Percentiles rank a stretch among this genome's conserved stretches.
Conservation (phyloP, 768 basidiomycete genomes). For the Udeniomyces megalosporus region DNA sequence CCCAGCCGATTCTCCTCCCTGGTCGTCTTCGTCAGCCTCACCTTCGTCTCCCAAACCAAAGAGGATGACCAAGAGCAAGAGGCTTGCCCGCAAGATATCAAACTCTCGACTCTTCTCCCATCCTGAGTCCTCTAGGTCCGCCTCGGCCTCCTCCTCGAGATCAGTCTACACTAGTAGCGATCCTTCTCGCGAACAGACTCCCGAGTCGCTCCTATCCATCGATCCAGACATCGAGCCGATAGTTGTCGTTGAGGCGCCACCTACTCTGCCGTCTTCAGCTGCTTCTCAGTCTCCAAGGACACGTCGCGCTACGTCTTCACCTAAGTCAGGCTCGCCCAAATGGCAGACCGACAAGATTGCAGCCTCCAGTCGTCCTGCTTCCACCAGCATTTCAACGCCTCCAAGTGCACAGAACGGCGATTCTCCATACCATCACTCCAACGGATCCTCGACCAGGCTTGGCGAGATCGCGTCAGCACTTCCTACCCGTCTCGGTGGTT, state of each 20-base stretch:
- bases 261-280: not conserved
- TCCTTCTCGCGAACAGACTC: too few species aligned
- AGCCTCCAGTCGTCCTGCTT: not conserved
- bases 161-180: not conserved
- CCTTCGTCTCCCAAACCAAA: too few species aligned
- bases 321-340: not conserved
- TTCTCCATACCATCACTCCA: not conserved
- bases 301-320: not conserved
- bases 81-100: too few species aligned
- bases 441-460: slow-evolving; percentile 1
- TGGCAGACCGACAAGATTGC: too few species aligned
- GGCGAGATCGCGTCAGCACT: slow-evolving; percentile 6
- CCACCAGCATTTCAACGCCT: not conserved
- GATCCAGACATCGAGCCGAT: not conserved
- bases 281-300: not conserved
- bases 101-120: too few species aligned
- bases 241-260: slow-evolving; percentile 3
- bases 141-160: too few species aligned
- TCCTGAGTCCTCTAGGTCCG: too few species aligned
- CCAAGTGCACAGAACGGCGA: not conserved
- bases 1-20: not conserved
- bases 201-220: too few species aligned
- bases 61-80: too few species aligned
- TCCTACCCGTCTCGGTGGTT: slow-evolving; percentile 12
- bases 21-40: too few species aligned